A percentile compares a stretch with the other conserved stretches of the same genome.
Evolutionary conservation across 73 alveolate genomes (phyloP).

Genomic region (Breviolum minutum): DNA sequence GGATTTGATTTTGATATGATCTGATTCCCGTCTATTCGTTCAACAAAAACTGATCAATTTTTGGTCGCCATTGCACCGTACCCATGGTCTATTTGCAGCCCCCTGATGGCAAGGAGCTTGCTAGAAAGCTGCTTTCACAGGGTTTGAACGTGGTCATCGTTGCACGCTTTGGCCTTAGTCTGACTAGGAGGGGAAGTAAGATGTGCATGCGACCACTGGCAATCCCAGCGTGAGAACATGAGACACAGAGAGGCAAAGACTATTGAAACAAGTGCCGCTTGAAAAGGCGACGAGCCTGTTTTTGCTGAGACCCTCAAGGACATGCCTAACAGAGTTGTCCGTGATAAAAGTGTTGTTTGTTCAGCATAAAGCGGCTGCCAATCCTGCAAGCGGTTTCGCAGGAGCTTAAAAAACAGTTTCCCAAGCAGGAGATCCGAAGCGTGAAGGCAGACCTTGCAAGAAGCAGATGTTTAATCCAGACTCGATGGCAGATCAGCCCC

Average conservation of each 20-base stretch:
- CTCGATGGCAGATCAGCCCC: too few relatives aligned
- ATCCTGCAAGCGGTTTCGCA: neutral
- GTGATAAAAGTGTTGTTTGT: neutral
- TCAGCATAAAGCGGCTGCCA: neutral
- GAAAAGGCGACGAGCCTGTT: constrained; percentile 78
- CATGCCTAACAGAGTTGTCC: neutral
- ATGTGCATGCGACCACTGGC: neutral
- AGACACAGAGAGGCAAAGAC: neutral
- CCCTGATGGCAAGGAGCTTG: constrained; percentile 53
- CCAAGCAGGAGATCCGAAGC: constrained; percentile 73
- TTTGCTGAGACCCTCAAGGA: constrained; percentile 81
- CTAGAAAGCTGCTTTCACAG: constrained; percentile 85
- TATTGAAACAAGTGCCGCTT: neutral
- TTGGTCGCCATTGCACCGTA: neutral
- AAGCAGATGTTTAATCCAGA: too few relatives aligned
- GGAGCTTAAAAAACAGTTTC: constrained; percentile 85
- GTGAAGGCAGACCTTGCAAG: constrained; percentile 36
- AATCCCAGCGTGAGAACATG: neutral
- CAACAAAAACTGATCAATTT: too few relatives aligned
- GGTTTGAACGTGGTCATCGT: constrained; percentile 85
- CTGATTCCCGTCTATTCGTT: neutral
- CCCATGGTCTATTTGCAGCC: neutral
- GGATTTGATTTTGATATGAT: neutral
- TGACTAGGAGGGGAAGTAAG: neutral
- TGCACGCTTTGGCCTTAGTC: constrained; percentile 40